Base-by-base conservation (phyloP, 2,329 filamentous ascomycete species). In the Sporothrix humicola region DNA sequence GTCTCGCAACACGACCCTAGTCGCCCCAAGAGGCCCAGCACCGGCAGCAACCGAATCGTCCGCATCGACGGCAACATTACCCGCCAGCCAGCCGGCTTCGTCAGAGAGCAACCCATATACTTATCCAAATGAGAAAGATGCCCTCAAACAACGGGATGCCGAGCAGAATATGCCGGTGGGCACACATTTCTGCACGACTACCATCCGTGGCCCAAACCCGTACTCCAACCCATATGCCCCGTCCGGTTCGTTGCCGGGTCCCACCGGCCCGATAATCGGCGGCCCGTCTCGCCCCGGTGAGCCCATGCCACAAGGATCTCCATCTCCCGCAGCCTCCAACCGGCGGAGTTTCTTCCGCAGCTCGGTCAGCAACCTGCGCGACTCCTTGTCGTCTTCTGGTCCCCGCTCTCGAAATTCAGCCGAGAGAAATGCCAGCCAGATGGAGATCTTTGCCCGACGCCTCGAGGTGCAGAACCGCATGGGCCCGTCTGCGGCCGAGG, bases 401-500 rank as follows among this genome's bases (percentile, higher is more conserved):
- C 65, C 65, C 2, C 46, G 31, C 8, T 2, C 65, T 12, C 66
- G 50, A 10, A 56, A 26, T 3, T 20, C 52, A 0, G 50, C 68
- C 23, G 37, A 58, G 37, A 26, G 42, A 42, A 46, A 46, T 31
- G 68, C 50, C 12, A 70, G 68, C 52, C 68, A 46, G 68, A 70
- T 58, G 68, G 68, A 70, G 50, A 31, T 58, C 31, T 70, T 73
- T n/a, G 72, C 72, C 20, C 69, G 66, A 63, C 74, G 72, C 6
- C 65, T 73, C 15, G 73, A 69, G 46, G 48, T 61, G 7, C 73
- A 75, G 50, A 54, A 37, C 23, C 50, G 56, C 6, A 26, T 26
- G 37, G 72, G 69, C 6, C 13, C 68, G 20, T 73, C 74, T 9
- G 70, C 56, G 0, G 70, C 74, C 4, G 75, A 76, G 59, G 74